Base-by-base conservation (phyloP, 495 filamentous ascomycete species). In the Neurospora sp. region DNA sequence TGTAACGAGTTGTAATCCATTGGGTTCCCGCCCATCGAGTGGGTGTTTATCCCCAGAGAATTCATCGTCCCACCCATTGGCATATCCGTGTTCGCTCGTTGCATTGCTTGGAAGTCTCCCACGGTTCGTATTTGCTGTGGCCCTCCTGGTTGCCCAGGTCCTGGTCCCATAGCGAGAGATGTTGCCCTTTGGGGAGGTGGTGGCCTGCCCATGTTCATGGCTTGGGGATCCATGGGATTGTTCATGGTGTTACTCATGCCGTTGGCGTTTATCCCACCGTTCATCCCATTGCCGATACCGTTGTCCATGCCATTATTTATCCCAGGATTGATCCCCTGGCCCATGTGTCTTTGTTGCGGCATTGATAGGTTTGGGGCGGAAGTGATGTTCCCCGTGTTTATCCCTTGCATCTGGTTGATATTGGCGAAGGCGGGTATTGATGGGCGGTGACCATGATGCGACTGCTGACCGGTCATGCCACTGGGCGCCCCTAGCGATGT, bases 41-140 rank as follows among this genome's bases (percentile, higher is more conserved):
- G 53, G 27, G 27, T 65, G 3, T 74, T 76, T 70, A 81, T 80
- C 8, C 81, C 79, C 3, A 85, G 59, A 10, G 81, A 41, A 53
- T 65, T 31, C 53, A 65, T 65, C 0, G 53, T 35, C 14, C 53
- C 53, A 16, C 77, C 77, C 80, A 85, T 83, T 0, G 79, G 38
- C 59, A 78, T 81, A 68, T 84, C 84, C 0, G 83, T 78, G 70
- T 83, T 83, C 41, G 79, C 78, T 70, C 84, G 76, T 59, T 84
- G 82, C 9, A 86, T 71, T 2, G 83, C 81, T 11, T 86, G 84
- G 72, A 84, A 86, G 44, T 85, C 84, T 14, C 82, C 82, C 20
- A 86, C 82, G 0, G 84, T 85, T 70, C 82, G 82, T 71, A 83
- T 71, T 65, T 77, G 81, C n/a, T 81, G 79, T 16, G 74, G 27